A percentile compares a stretch with the other conserved stretches of the same genome.
phyloP scores from a whole-genome alignment of 805 yeast species.

The Schwanniomyces polymorphus region DNA sequence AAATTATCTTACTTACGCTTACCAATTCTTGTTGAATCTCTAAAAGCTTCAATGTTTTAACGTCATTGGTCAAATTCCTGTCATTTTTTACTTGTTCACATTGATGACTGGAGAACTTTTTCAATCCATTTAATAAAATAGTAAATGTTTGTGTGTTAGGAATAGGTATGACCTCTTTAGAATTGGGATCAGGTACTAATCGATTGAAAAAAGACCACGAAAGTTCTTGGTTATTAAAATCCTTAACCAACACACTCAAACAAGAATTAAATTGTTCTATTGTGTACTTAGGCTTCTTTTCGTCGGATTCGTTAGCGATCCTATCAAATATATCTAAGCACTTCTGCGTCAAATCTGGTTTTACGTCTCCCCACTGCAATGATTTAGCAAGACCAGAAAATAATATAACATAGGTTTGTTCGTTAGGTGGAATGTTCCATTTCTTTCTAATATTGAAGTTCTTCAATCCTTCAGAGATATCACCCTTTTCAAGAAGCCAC shows the following conservation, averaged over 20 bases:
- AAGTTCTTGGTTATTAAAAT: slow-evolving; percentile 28
- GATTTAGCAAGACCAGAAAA: slow-evolving; percentile 36
- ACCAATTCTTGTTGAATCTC: slow-evolving; percentile 28
- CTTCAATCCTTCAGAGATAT: slow-evolving; percentile 49
- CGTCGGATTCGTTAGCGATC: slow-evolving; percentile 5
- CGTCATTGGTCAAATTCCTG: slow-evolving; percentile 12
- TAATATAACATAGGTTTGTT: slow-evolving; percentile 37
- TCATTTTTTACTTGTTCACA: slow-evolving; percentile 13
- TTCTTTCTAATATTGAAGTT: slow-evolving; percentile 57
- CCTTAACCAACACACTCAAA: slow-evolving; percentile 32
- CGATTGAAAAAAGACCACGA: slow-evolving; percentile 40
- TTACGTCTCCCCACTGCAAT: slow-evolving; percentile 32
- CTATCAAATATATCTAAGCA: slow-evolving; percentile 21
- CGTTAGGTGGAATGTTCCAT: slow-evolving; percentile 57
- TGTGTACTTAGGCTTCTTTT: slow-evolving; percentile 9
- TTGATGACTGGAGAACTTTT: slow-evolving; percentile 14
- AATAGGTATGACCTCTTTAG: slow-evolving; percentile 11
- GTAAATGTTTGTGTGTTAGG: slow-evolving; percentile 41
- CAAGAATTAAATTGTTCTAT: slow-evolving; percentile 39
- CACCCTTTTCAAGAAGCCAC: slow-evolving; percentile 44
- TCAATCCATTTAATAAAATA: slow-evolving; percentile 36
- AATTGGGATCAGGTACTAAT: slow-evolving; percentile 16
- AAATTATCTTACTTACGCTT: slow-evolving; percentile 24
- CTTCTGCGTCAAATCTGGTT: slow-evolving; percentile 16
- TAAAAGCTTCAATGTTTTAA: slow-evolving; percentile 21